Conservation (phyloP, 106 monocot species). For the Dendrobium huoshanense region DNA sequence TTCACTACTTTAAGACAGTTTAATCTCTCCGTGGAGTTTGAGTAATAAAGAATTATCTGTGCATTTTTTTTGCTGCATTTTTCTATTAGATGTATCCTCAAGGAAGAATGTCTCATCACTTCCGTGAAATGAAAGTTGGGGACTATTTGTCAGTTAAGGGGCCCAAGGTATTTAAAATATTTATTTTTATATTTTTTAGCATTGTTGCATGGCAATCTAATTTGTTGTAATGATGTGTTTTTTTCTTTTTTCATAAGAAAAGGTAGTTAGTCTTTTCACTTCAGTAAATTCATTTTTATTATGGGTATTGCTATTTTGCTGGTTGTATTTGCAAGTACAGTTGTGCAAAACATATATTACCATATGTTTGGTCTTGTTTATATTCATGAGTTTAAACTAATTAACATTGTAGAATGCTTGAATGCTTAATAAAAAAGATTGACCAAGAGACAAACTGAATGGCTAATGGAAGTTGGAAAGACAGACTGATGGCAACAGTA, state of each 20-base stretch:
- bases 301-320: neutral
- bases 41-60: neutral
- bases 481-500: no score
- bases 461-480: no score
- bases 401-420: no score
- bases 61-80: neutral
- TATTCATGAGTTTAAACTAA: no score
- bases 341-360: neutral
- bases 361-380: no score
- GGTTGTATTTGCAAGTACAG: neutral
- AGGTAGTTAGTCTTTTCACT: neutral
- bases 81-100: constrained; percentile 41
- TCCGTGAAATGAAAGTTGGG: constrained; percentile 94
- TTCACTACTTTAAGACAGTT: neutral
- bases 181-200: neutral
- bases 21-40: neutral
- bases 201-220: neutral
- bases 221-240: neutral
- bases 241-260: neutral
- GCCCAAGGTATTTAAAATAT: constrained; percentile 58
- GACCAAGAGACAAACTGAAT: no score
- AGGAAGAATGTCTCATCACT: constrained; percentile 99
- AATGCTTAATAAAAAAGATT: no score
- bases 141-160: constrained; percentile 92
- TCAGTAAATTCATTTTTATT: neutral